Percentiles rank a stretch among this genome's conserved stretches.
phyloP scores from a whole-genome alignment of 495 filamentous ascomycete genomes.

The Thermothielavioides terrestris region DNA sequence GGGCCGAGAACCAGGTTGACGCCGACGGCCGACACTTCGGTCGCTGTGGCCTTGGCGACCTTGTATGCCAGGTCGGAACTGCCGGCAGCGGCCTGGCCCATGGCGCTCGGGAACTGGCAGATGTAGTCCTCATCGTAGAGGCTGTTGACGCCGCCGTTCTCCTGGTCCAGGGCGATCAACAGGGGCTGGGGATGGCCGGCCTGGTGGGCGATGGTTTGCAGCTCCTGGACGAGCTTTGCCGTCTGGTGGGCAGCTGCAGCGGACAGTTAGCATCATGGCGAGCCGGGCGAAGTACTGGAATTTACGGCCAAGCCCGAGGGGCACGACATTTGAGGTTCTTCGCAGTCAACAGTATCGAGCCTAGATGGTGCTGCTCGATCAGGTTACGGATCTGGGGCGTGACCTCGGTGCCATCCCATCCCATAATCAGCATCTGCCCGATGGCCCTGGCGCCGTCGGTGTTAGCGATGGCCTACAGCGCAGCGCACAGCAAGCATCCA shows the following conservation, averaged over 20 bases:
- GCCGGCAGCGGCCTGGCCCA: conserved; percentile 82
- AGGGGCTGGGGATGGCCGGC: conserved; percentile 79
- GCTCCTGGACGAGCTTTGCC: conserved; percentile 68
- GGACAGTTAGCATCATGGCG: conserved; percentile 11
- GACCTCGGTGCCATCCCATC: conserved; percentile 83
- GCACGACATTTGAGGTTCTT: conserved; percentile 83
- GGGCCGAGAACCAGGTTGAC: conserved; percentile 89
- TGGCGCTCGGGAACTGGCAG: conserved; percentile 82
- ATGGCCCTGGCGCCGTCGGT: conserved; percentile 47
- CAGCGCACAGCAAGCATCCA: too few species aligned
- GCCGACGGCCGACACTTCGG: conserved; percentile 76
- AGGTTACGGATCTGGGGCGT: conserved; percentile 76
- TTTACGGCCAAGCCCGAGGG: background rate
- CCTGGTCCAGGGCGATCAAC: conserved; percentile 79
- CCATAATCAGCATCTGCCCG: conserved; percentile 93
- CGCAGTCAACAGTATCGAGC: conserved; percentile 66
- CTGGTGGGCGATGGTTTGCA: conserved; percentile 79
- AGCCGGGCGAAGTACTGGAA: too few species aligned
- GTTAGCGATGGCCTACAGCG: too few species aligned
- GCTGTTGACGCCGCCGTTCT: conserved; percentile 93
- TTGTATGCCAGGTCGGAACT: conserved; percentile 69
- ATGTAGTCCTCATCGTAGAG: conserved; percentile 87
- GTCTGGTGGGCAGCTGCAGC: conserved; percentile 70
- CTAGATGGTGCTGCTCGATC: conserved; percentile 77
- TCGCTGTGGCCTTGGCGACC: conserved; percentile 76